Base-by-base conservation (phyloP, 345 rosid genomes). In the Nasturtium officinale region DNA sequence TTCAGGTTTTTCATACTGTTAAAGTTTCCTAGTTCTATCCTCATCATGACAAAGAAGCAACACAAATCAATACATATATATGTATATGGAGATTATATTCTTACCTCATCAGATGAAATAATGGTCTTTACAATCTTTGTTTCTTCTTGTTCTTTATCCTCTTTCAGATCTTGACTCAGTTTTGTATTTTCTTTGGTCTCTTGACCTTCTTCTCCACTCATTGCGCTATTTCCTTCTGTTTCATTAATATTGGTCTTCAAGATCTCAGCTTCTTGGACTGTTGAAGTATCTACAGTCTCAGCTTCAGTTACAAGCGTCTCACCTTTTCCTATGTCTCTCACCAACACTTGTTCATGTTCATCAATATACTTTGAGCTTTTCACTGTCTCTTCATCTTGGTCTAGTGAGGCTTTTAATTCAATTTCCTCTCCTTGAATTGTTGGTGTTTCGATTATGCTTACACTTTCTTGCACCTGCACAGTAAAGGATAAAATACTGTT, bases 71-170 rank as follows among this genome's bases (percentile, higher is more conserved):
- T n/a, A n/a, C n/a, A 40, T 11, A 12, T 40, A n/a, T 61, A 52
- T 52, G 12, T 38, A 3, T 45, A 55, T 38, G 18, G 13, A 74
- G 11, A 66, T 33, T 23, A 48, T 57, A 56, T 78, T 15, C 76
- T 72, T 74, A 85, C 90, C 89, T 83, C 80, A 69, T 80, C 73
- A 28, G 83, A 57, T 58, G 65, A 64, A 61, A 66, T 67, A 51
- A 47, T 62, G 23, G 52, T 74, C 76, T 79, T 72, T 53, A 5
- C 61, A 0, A 60, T 59, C 68, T 78, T 77, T 79, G 53, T 57
- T 16, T 45, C 64, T 5, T 29, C 67, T 52, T 40, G 9, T 32
- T 73, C 82, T 72, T 79, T 69, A 61, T 21, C 56, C 40, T 68
- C 74, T 57, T 48, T 56, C 67, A 50, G 46, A 51, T 67, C 35